A percentile compares a stretch with the other conserved stretches of the same genome.
Conservation (phyloP, 1,284 basidiomycete genomes). For the Puccinia coronata region DNA sequence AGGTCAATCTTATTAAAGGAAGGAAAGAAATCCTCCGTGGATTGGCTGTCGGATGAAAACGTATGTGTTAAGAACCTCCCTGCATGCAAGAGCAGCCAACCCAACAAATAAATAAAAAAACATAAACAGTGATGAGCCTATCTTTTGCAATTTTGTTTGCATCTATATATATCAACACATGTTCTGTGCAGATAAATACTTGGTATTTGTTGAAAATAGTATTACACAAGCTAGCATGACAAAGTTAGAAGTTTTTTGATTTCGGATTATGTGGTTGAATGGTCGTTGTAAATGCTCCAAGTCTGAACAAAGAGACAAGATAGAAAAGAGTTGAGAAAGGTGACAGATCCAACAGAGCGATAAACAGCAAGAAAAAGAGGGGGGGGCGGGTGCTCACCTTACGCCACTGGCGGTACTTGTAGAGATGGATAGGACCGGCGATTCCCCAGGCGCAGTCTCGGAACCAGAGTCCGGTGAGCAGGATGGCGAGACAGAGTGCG, state of each 20-base stretch:
- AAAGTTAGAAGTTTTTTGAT: neutral
- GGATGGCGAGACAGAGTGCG: conserved; percentile 66
- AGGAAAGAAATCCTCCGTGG: no score
- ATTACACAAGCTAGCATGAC: no score
- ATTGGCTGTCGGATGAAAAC: no score
- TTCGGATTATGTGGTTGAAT: conserved; percentile 13
- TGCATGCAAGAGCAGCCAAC: no score
- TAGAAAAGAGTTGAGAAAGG: neutral
- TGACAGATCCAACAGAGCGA: no score
- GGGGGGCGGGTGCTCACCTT: conserved; percentile 4
- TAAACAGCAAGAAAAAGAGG: neutral
- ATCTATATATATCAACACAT: no score
- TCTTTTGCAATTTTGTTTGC: no score
- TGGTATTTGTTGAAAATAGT: neutral
- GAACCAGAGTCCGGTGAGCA: conserved; percentile 91
- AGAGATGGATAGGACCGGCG: conserved; percentile 26
- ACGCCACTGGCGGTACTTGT: conserved; percentile 39
- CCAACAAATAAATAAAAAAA: no score
- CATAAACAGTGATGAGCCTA: no score
- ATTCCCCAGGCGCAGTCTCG: conserved; percentile 69
- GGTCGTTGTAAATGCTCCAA: conserved; percentile 45
- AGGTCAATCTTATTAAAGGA: no score
- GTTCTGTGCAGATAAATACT: no score
- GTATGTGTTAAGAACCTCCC: no score
- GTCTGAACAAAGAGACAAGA: conserved; percentile 1